Evolutionary conservation across 768 basidiomycete genomes (phyloP).

Genomic region (Termitomyces titanicus): DNA sequence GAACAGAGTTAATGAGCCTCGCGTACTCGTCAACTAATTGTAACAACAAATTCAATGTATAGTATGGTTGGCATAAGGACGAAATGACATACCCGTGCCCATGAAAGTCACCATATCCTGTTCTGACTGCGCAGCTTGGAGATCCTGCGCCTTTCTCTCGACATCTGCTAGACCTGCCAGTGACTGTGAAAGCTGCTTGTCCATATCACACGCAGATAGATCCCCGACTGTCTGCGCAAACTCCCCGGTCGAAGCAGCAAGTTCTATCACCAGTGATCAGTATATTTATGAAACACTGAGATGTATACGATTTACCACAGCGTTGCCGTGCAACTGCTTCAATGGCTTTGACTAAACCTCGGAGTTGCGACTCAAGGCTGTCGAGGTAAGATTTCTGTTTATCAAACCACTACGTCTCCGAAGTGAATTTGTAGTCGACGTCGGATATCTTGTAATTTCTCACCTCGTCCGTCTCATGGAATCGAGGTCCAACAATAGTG

Average conservation of each 20-base stretch:
- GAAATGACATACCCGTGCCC: conserved; percentile 53
- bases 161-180: conserved; percentile 72
- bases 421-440: background rate
- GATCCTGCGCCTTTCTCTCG: conserved; percentile 67
- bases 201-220: conserved; percentile 74
- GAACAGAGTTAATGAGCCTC: conserved; percentile 83
- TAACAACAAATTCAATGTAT: conserved; percentile 9
- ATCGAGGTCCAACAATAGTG: conserved; percentile 72
- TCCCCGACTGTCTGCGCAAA: conserved; percentile 71
- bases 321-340: conserved; percentile 84
- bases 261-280: conserved; percentile 40
- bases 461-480: conserved; percentile 87
- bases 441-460: conserved; percentile 7
- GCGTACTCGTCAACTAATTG: conserved; percentile 87
- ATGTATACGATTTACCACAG: conserved; percentile 42
- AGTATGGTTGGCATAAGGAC: background rate
- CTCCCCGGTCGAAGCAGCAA: conserved; percentile 69
- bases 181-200: conserved; percentile 65
- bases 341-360: conserved; percentile 82
- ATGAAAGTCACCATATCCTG: conserved; percentile 81
- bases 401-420: conserved; percentile 77
- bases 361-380: conserved; percentile 84
- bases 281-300: background rate
- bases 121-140: conserved; percentile 71
- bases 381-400: conserved; percentile 82